A percentile compares a stretch with the other conserved stretches of the same genome.
Evolutionary conservation across 805 yeast species (phyloP).

Genomic region (Jamesozyma gamospora): DNA sequence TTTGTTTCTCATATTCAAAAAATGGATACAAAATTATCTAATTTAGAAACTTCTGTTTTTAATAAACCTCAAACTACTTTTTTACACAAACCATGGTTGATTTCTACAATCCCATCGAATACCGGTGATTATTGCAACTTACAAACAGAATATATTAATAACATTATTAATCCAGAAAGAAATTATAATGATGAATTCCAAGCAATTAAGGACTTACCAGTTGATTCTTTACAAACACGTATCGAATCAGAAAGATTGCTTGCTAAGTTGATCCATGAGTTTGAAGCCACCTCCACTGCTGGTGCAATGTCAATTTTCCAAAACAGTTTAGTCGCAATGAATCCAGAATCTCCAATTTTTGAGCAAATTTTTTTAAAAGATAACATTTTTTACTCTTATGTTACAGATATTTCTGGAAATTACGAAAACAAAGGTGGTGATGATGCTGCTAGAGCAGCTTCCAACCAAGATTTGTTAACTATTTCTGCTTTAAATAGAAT

Average conservation of each 20-base stretch:
- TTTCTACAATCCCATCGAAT: slow-evolving; percentile 23
- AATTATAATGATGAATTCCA: slow-evolving; percentile 94
- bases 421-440: slow-evolving; percentile 65
- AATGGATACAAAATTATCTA: slow-evolving; percentile 39
- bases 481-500: slow-evolving; percentile 58
- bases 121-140: slow-evolving; percentile 51
- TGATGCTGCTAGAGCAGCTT: slow-evolving; percentile 75
- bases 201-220: slow-evolving; percentile 63
- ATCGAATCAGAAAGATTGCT: slow-evolving; percentile 66
- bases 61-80: slow-evolving; percentile 51
- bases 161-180: slow-evolving; percentile 33
- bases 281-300: slow-evolving; percentile 61
- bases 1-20: slow-evolving; percentile 43
- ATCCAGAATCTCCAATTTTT: slow-evolving; percentile 58
- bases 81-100: slow-evolving; percentile 69
- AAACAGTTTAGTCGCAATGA: slow-evolving; percentile 68
- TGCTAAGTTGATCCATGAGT: slow-evolving; percentile 63
- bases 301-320: slow-evolving; percentile 71
- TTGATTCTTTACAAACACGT: slow-evolving; percentile 49
- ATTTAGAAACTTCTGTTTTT: slow-evolving; percentile 43
- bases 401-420: slow-evolving; percentile 48
- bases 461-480: slow-evolving; percentile 68
- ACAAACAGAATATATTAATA: slow-evolving; percentile 34
- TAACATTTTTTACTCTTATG: slow-evolving; percentile 80
- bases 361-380: slow-evolving; percentile 65